A percentile compares a stretch with the other conserved stretches of the same genome.
Evolutionary conservation across 352 stramenopile genomes (phyloP).

Genomic region (Phytophthora niederhauseri): DNA sequence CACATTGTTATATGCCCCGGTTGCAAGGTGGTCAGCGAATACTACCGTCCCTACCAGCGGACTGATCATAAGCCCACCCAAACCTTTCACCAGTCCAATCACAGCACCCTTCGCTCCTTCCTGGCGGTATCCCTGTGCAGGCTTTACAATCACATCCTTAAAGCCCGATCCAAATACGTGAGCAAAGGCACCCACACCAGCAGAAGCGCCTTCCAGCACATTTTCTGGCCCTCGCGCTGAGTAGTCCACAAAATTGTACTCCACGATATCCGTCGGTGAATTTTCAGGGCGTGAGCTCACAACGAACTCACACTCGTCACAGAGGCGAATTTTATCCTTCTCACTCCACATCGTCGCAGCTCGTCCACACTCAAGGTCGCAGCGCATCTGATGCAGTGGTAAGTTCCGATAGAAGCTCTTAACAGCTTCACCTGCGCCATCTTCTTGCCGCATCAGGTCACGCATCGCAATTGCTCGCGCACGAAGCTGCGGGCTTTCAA

Average conservation of each 20-base stretch:
- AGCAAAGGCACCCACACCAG: conserved; percentile 62
- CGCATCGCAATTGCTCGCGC: conserved; percentile 56
- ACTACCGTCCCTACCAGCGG: conserved; percentile 61
- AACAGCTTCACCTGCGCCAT: conserved; percentile 88
- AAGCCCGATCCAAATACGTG: conserved; percentile 69
- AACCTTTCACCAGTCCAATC: conserved; percentile 61
- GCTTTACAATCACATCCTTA: conserved; percentile 70
- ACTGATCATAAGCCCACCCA: conserved; percentile 56
- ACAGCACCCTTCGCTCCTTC: conserved; percentile 65
- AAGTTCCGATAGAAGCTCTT: conserved; percentile 87
- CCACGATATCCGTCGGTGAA: conserved; percentile 49
- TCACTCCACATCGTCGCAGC: conserved; percentile 65
- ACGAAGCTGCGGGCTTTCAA: conserved; percentile 61
- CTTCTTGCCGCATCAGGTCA: conserved; percentile 75
- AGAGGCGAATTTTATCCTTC: conserved; percentile 59
- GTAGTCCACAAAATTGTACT: conserved; percentile 72
- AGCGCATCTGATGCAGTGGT: conserved; percentile 89
- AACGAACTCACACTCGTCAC: conserved; percentile 61
- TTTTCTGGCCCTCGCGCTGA: conserved; percentile 60
- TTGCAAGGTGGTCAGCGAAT: conserved; percentile 71
- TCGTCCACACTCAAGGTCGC: conserved; percentile 54
- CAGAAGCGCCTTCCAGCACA: conserved; percentile 50
- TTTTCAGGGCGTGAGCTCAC: conserved; percentile 55
- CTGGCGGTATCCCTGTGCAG: conserved; percentile 60
- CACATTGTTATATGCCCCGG: conserved; percentile 64